Conservation (phyloP, 129 eudicot genomes). For the Arctium lappa region DNA sequence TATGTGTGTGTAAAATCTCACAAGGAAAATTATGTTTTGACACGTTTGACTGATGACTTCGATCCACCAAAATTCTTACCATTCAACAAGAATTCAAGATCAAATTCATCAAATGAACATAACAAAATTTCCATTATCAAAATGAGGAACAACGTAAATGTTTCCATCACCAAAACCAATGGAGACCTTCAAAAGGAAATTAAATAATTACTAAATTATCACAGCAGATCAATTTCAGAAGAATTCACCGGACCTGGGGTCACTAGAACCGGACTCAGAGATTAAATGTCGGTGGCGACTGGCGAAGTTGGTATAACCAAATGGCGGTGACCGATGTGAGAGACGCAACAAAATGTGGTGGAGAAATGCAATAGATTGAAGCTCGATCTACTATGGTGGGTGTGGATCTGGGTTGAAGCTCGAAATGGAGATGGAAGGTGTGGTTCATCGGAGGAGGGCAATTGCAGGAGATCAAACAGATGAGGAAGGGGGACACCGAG, state of each 20-base stretch:
- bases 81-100: neutral
- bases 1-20: too few relatives aligned
- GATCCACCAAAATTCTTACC: neutral
- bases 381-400: neutral
- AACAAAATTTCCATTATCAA: neutral
- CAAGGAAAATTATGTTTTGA: neutral
- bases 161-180: conserved; percentile 1
- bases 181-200: neutral
- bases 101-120: neutral
- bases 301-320: conserved; percentile 13
- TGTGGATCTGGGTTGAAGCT: neutral
- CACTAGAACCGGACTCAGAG: conserved; percentile 39
- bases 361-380: too few relatives aligned
- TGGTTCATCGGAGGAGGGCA: neutral
- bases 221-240: conserved; percentile 7
- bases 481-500: neutral
- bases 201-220: neutral
- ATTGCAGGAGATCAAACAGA: neutral
- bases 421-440: neutral
- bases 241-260: conserved; percentile 59
- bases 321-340: too few relatives aligned
- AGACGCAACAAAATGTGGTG: too few relatives aligned
- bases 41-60: neutral
- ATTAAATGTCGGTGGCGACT: conserved; percentile 25
- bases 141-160: neutral